phyloP scores from a whole-genome alignment of 2,329 filamentous ascomycete species.

The Westerdykella aurantiaca region DNA sequence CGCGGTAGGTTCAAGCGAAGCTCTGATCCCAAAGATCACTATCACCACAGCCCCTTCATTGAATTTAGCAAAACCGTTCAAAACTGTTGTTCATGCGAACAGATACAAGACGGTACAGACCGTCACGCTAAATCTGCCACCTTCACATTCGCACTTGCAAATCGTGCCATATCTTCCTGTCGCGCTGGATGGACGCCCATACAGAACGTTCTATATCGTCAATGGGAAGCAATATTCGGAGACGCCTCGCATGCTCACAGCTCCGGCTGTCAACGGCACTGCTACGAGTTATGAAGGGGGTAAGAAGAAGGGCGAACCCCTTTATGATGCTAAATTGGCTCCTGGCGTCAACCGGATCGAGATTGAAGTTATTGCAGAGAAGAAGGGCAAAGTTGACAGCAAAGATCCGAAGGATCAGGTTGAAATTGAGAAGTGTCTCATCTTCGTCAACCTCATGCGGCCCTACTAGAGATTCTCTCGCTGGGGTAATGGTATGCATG shows the following conservation, averaged over 20 bases:
- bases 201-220: constrained; percentile 68
- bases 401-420: constrained; percentile 46
- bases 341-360: constrained; percentile 73
- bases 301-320: constrained; percentile 52
- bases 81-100: constrained; percentile 60
- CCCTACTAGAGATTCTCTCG: too few species aligned
- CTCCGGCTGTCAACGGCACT: constrained; percentile 28
- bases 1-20: constrained; percentile 42
- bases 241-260: constrained; percentile 50
- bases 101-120: constrained; percentile 63
- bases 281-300: constrained; percentile 20
- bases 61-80: constrained; percentile 55
- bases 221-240: constrained; percentile 61
- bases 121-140: constrained; percentile 63
- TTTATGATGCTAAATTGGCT: constrained; percentile 68
- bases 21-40: constrained; percentile 61
- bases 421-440: constrained; percentile 72
- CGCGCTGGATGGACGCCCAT: constrained; percentile 61
- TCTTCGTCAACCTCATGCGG: constrained; percentile 65
- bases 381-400: constrained; percentile 32
- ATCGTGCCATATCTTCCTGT: constrained; percentile 62
- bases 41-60: constrained; percentile 64
- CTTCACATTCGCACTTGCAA: constrained; percentile 64
- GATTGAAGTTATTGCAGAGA: constrained; percentile 68
- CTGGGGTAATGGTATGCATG: too few species aligned